These are phyloP conservation scores for Euryodendron excelsum DNA, from an alignment of 148 eudicot species.

Conservation along the genomic window DNA sequence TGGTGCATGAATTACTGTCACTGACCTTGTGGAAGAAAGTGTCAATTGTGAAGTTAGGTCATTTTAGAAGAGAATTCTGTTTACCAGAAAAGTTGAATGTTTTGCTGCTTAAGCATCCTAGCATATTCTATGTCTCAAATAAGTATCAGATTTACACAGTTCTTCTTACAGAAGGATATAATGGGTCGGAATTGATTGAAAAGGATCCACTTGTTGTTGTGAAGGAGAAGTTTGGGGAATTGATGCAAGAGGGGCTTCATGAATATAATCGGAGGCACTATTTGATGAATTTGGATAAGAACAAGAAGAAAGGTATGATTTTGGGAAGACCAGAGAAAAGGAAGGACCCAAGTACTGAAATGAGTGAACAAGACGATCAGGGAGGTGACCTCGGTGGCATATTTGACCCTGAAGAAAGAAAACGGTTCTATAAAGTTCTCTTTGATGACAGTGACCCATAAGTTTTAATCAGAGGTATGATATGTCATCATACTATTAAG, in stretches of 20 bases:
- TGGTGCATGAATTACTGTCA: conserved; percentile 83
- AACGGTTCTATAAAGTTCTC: conserved; percentile 76
- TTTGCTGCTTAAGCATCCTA: conserved; percentile 79
- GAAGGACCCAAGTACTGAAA: conserved; percentile 26
- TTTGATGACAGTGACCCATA: conserved; percentile 52
- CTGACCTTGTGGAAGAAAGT: conserved; percentile 83
- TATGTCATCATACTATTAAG: not conserved
- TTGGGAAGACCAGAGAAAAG: conserved; percentile 34
- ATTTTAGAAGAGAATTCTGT: conserved; percentile 68
- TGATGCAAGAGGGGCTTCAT: conserved; percentile 89
- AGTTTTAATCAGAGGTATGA: conserved; percentile 16
- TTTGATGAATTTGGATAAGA: conserved; percentile 62
- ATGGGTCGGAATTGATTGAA: conserved; percentile 61
- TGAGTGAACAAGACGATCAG: conserved; percentile 47
- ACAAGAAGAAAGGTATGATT: conserved; percentile 45
- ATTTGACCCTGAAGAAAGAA: conserved; percentile 91
- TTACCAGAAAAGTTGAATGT: conserved; percentile 77
- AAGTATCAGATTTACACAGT: conserved; percentile 77
- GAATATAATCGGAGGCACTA: conserved; percentile 70
- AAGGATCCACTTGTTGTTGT: conserved; percentile 83
- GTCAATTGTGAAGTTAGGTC: conserved; percentile 70
- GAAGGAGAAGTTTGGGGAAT: conserved; percentile 86
- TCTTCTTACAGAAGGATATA: conserved; percentile 79
- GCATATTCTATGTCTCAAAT: conserved; percentile 85
- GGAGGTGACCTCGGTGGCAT: conserved; percentile 62